Percentiles rank a stretch among this genome's conserved stretches.
Evolutionary conservation across 768 basidiomycete species (phyloP).

Genomic region (Kwoniella newhampshirensis): DNA sequence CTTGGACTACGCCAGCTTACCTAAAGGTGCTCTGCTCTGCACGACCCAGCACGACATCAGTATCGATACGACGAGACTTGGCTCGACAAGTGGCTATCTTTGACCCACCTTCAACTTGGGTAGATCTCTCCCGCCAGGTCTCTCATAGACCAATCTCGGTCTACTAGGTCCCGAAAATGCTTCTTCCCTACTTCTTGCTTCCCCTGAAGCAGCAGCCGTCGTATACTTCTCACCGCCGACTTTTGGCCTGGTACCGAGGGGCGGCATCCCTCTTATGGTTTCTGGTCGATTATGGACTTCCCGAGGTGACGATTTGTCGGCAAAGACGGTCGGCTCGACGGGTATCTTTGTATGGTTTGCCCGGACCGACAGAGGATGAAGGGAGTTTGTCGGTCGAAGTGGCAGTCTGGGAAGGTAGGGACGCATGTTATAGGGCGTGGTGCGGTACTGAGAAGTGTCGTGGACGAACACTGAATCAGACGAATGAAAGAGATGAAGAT

Average conservation of each 20-base stretch:
- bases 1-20: constrained; percentile 17
- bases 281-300: constrained; percentile 41
- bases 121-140: constrained; percentile 43
- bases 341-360: not conserved
- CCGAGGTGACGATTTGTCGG: constrained; percentile 35
- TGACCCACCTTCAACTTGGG: constrained; percentile 42
- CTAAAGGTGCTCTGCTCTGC: constrained; percentile 32
- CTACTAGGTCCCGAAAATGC: constrained; percentile 47
- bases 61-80: not conserved
- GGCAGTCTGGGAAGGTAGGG: not conserved
- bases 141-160: constrained; percentile 47
- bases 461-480: too few relatives aligned
- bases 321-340: constrained; percentile 35
- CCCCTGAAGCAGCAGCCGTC: not conserved
- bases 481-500: too few relatives aligned
- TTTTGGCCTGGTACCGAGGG: not conserved
- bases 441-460: too few relatives aligned
- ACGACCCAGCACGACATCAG: not conserved
- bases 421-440: not conserved
- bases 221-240: too few relatives aligned
- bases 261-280: constrained; percentile 28
- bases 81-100: too few relatives aligned
- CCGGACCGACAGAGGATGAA: not conserved
- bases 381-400: not conserved
- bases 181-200: constrained; percentile 8